These are phyloP conservation scores for Kuraishia capsulata DNA, from an alignment of 805 yeast species.

Conservation along the genomic window DNA sequence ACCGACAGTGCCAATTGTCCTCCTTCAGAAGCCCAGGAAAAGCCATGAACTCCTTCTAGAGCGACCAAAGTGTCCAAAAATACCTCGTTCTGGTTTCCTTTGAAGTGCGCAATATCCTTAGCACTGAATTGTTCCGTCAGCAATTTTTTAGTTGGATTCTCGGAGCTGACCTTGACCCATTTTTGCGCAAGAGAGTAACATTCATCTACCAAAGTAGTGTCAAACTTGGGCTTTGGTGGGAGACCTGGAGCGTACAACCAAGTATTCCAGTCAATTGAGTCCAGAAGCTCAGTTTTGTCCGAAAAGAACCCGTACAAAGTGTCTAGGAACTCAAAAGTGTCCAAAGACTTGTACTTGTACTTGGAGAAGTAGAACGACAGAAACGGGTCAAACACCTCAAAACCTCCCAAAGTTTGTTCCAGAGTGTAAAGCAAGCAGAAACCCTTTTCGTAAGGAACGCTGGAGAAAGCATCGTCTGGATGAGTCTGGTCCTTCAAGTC, in stretches of 20 bases:
- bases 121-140: conserved; percentile 28
- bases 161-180: conserved; percentile 42
- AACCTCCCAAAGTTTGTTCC: conserved; percentile 62
- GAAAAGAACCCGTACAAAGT: conserved; percentile 54
- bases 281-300: conserved; percentile 39
- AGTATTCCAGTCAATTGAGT: conserved; percentile 71
- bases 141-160: conserved; percentile 4
- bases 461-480: conserved; percentile 84
- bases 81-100: conserved; percentile 71
- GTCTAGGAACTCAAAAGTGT: conserved; percentile 74
- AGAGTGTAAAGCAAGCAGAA: conserved; percentile 68
- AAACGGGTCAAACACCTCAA: conserved; percentile 62
- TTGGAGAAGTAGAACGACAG: conserved; percentile 68
- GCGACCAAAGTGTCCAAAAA: conserved; percentile 62
- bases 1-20: conserved; percentile 21
- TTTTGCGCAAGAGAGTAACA: conserved; percentile 55
- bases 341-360: conserved; percentile 64
- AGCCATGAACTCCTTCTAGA: conserved; percentile 35
- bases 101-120: conserved; percentile 46
- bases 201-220: conserved; percentile 67
- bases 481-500: conserved; percentile 61
- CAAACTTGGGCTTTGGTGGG: conserved; percentile 82
- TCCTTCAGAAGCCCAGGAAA: conserved; percentile 21
- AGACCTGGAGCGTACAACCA: conserved; percentile 81
- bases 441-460: conserved; percentile 90